Evolutionary conservation across 768 basidiomycete genomes (phyloP).

Genomic region (Boletus pseudo-olivaceus): DNA sequence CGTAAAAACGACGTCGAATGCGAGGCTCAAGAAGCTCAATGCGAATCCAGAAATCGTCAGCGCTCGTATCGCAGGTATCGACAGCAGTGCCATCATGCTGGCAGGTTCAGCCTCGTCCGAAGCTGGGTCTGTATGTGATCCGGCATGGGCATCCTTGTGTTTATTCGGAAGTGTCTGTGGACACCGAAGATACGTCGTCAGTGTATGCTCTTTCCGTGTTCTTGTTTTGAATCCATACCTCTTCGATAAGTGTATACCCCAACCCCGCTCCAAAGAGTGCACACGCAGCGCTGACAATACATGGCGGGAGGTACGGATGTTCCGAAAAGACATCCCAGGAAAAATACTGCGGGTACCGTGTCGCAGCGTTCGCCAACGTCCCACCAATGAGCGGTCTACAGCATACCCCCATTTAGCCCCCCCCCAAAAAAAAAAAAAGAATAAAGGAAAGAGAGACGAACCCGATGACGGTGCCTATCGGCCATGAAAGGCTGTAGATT

Average conservation of each 20-base stretch:
- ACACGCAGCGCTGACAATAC: slow-evolving; percentile 9
- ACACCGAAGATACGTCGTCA: not conserved
- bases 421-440: no score
- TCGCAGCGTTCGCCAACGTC: slow-evolving; percentile 18
- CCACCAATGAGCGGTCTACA: slow-evolving; percentile 22
- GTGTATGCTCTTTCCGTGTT: not conserved
- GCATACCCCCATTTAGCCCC: not conserved
- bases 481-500: slow-evolving; percentile 56
- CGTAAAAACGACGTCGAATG: slow-evolving; percentile 62
- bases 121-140: not conserved
- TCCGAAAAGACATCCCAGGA: slow-evolving; percentile 11
- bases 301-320: slow-evolving; percentile 19
- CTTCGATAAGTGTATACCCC: slow-evolving; percentile 19
- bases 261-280: slow-evolving; percentile 7
- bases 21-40: slow-evolving; percentile 49
- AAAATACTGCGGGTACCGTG: slow-evolving; percentile 11
- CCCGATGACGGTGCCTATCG: slow-evolving; percentile 54
- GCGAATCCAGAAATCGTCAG: slow-evolving; percentile 49
- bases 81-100: slow-evolving; percentile 36
- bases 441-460: slow-evolving; percentile 16
- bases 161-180: slow-evolving; percentile 17
- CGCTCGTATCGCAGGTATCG: slow-evolving; percentile 49
- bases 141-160: not conserved
- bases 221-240: slow-evolving; percentile 7
- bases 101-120: slow-evolving; percentile 10